Base-by-base conservation (phyloP, 805 yeast species). In the Zygosaccharomyces kombuchaensis region DNA sequence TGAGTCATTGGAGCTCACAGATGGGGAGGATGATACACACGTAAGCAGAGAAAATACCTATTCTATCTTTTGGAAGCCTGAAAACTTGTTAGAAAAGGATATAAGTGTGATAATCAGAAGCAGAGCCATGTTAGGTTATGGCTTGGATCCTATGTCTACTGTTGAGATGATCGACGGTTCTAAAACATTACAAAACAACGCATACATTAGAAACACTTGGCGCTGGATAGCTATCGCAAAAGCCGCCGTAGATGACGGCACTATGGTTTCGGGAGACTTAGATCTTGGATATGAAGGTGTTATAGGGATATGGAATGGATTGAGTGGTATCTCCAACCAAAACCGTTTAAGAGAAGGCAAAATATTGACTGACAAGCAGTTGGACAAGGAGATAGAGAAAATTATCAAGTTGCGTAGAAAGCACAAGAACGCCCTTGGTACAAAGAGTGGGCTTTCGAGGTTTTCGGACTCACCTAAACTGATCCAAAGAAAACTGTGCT, bases 251-350 rank as follows among this genome's bases (percentile, higher is more conserved):
- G 75, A 74, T 14, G 77, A 81, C 40, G 84, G 87, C 0, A 70
- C 82, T 1, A 83, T 87, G 84, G 70, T 78, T 2, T 74, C 84
- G 4, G 81, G 80, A 19, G 82, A 78, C 13, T 68, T 87, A 31
- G 96, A 91, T 59, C 72, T 91, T 26, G 90, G 95, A 1, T 89
- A 78, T 60, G 83, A 85, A 53, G 99, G 99, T 6, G 95, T 91
- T 2, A 65, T 81, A 22, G 95, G 96, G 8, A 80, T 91, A 29
- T 91, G 98, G 99, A 81, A 81, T 56, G 90, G 90, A 25, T 73
- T 76, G 13, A 76, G 73, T 4, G 83, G 75, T 1, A 66, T 74
- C 17, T 65, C 68, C 7, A 66, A 73, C 36, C 80, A 80, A 49
- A 74, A 73, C 35, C 68, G 87, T 41, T 73, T 70, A 51, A 58